These are phyloP conservation scores for Penicillium expansum DNA, from an alignment of 2,329 filamentous ascomycete species.

Conservation along the genomic window DNA sequence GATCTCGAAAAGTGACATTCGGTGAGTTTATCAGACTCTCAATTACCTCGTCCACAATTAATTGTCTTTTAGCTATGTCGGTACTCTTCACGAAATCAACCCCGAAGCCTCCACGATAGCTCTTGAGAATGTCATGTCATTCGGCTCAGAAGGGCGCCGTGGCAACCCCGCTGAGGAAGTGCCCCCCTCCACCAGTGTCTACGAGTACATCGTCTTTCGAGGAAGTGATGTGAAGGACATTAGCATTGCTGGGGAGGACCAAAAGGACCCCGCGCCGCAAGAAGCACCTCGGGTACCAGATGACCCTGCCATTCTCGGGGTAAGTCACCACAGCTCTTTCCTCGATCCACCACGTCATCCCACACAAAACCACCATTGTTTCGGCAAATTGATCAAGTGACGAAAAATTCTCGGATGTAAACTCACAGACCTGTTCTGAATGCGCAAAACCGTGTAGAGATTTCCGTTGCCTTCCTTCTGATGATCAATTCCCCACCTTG, in stretches of 20 bases:
- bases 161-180: constrained; percentile 78
- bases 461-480: constrained; percentile 99
- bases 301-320: constrained; percentile 93
- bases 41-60: constrained; percentile 29
- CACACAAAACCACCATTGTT: constrained; percentile 3
- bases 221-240: constrained; percentile 98
- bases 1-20: constrained; percentile 96
- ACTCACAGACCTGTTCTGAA: constrained; percentile 72
- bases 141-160: constrained; percentile 87
- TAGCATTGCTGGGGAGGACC: constrained; percentile 79
- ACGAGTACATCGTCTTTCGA: constrained; percentile 98
- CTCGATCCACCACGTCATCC: constrained; percentile 4
- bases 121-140: constrained; percentile 91
- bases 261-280: constrained; percentile 68
- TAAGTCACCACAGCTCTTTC: constrained; percentile 60
- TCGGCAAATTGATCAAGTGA: constrained; percentile 41
- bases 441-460: constrained; percentile 95
- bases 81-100: constrained; percentile 95
- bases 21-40: constrained; percentile 56
- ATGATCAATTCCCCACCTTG: constrained; percentile 46
- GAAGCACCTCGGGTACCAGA: constrained; percentile 78
- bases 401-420: constrained; percentile 99
- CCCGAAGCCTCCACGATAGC: constrained; percentile 95
- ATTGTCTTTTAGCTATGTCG: constrained; percentile 71
- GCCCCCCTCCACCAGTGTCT: constrained; percentile 77